Conservation (phyloP, 176 grass and related monocot genomes). For the Raddia distichophylla region DNA sequence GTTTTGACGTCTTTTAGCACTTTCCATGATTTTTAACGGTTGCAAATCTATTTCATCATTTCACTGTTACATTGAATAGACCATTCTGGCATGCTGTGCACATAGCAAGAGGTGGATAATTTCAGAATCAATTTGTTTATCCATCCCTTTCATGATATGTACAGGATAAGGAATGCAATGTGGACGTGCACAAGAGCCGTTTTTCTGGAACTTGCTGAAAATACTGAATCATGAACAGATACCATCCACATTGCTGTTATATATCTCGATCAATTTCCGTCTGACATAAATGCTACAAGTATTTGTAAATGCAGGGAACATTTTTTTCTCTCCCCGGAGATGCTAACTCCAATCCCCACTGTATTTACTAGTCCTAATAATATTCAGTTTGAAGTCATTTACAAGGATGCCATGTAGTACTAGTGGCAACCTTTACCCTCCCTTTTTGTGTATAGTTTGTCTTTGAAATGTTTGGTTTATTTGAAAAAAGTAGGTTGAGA, state of each 20-base stretch:
- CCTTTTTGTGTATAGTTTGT: background rate
- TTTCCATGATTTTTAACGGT: background rate
- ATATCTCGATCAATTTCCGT: conserved; percentile 31
- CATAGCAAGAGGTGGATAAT: conserved; percentile 8
- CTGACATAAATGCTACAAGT: conserved; percentile 32
- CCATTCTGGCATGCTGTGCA: conserved; percentile 14
- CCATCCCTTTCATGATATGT: conserved; percentile 47
- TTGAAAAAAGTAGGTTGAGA: background rate
- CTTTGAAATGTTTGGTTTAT: background rate
- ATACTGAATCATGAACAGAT: conserved; percentile 37
- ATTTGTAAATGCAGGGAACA: conserved; percentile 25
- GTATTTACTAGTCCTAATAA: conserved; percentile 11
- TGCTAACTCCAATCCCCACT: background rate
- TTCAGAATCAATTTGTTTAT: conserved; percentile 33
- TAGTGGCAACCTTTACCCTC: background rate
- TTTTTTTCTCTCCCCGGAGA: background rate
- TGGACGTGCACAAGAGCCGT: conserved; percentile 3
- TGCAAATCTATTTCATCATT: conserved; percentile 15
- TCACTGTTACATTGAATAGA: conserved; percentile 23
- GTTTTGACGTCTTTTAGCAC: background rate
- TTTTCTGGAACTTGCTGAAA: conserved; percentile 29
- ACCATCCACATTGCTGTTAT: conserved; percentile 26
- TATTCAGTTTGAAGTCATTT: background rate
- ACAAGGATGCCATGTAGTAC: background rate
- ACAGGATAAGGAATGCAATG: conserved; percentile 38